Base-by-base conservation (phyloP, 2,329 filamentous ascomycete species). In the Beauveria caledonica region DNA sequence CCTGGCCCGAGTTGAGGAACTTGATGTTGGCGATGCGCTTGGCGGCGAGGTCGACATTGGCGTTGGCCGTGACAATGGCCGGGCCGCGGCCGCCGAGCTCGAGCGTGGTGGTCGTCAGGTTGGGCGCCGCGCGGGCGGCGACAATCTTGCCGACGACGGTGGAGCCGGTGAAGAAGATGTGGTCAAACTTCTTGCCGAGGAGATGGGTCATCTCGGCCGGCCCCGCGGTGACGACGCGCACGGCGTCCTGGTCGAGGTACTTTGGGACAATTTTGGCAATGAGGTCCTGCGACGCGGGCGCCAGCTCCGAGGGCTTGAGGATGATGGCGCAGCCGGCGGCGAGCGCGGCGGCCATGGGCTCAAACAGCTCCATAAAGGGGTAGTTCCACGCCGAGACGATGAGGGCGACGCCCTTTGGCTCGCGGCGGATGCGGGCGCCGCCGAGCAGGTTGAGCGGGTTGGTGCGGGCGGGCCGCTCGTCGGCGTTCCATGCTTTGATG, bases 361-460 rank as follows among this genome's bases (percentile, higher is more conserved):
- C 69, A 0, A 79, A 53, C 0, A 71, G 60, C 3, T 76, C 66
- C 3, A 71, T 62, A 54, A 79, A 66, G 1, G 77, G 77, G 19
- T 74, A 79, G 61, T 80, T 80, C 77, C 77, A 80, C 2, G 77
- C 70, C 0, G 74, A 73, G 23, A 80, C 74, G 46, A 80, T 72
- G 10, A 80, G 69, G 0, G 71, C 69, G 1, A 78, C 72, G 6
- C 77, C 78, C 3, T 74, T 67, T 1, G 77, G 77, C 63, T 79
- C 76, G 52, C 74, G 73, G 11, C 74, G 71, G 15, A 79, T 62
- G 8, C 69, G 66, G 0, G 73, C 67, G 7, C 67, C 63, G 21
- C 68, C 68, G 19, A 73, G 60, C 2, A 67, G 66, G 33, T 71
- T 71, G 13, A 73, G 60, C 25, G 75, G 40, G 39, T 70, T 64